A percentile compares a stretch with the other conserved stretches of the same genome.
These are phyloP conservation scores for Athelia sp. DNA, from an alignment of 1,284 basidiomycete genomes.

Conservation along the genomic window DNA sequence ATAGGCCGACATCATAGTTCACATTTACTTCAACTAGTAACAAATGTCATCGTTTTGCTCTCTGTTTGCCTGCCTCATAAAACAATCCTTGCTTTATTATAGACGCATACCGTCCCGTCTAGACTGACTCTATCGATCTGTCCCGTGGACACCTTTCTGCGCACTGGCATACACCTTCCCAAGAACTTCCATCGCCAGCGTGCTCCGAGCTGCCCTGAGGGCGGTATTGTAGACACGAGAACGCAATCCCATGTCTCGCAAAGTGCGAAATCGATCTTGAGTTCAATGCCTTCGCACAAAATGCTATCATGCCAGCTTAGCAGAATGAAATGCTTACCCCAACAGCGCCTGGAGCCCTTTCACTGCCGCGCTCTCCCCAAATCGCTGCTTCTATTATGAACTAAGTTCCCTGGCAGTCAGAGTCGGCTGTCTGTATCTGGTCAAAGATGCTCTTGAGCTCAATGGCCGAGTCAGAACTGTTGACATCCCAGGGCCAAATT, in stretches of 20 bases:
- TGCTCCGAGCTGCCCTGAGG: constrained; percentile 68
- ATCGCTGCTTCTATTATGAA: constrained; percentile 81
- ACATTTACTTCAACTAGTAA: too few species aligned
- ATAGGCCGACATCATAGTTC: background rate
- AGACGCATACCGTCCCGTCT: too few species aligned
- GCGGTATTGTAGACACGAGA: constrained; percentile 48
- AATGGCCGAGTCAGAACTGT: constrained; percentile 83
- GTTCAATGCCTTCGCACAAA: constrained; percentile 75
- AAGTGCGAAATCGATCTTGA: constrained; percentile 92
- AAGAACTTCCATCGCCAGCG: constrained; percentile 79
- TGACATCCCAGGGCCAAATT: constrained; percentile 60
- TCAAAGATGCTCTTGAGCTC: constrained; percentile 96
- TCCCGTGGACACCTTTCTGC: constrained; percentile 60
- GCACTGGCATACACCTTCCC: constrained; percentile 72
- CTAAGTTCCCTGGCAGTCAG: constrained; percentile 78
- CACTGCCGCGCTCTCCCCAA: constrained; percentile 96
- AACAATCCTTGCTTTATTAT: too few species aligned
- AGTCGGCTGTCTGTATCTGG: constrained; percentile 91
- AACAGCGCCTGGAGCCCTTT: constrained; percentile 90
- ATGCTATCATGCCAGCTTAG: background rate
- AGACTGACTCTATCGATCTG: too few species aligned
- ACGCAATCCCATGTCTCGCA: constrained; percentile 92
- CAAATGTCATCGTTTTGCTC: too few species aligned
- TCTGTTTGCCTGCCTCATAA: too few species aligned
- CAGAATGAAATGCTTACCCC: constrained; percentile 50